Base-by-base conservation (phyloP, 1,139 yeast species). In the Sugiyamaella xylanicola region DNA sequence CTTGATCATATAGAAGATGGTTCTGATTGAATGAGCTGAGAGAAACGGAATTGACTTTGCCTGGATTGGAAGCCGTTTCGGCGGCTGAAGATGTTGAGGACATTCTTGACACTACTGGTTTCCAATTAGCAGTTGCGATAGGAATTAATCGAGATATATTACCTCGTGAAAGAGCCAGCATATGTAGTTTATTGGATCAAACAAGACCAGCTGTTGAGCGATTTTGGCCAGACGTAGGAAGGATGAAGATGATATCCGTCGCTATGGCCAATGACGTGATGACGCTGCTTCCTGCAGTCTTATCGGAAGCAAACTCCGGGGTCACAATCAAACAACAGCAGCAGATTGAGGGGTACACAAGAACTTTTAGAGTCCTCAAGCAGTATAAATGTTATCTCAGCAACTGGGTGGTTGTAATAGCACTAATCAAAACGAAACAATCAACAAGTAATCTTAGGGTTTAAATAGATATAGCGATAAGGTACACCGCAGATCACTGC, bases 1-100 rank as follows among this genome's bases (percentile, higher is more conserved):
- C 81, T 41, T 68, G 65, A 63, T 84, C 87, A 65, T 84, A 84
- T 5, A 76, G 66, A 4, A 70, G 61, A 61, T 84, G 87, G 69
- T 84, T 84, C 15, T 73, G 55, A 60, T 82, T 76, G 74, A 80
- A 84, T 0, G 86, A 77, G 39, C 53, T 50, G 13, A 59, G 56
- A 3, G 70, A 50, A 4, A 50, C 53, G 21, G 40, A 29, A 42
- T 50, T 50, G 25, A 50, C 50, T 17, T 17, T 7, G 8, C 15
- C 15, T 4, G 37, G 15, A 32, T 32, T 32, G 13, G 37, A 15
- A 4, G 16, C 17, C 20, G 21, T 42, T 22, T 32, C 8, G 3
- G 47, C 27, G 7, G 25, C 7, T 8, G 40, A 4, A 2, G 39
- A 17, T 13, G 48, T 16, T 16, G 39, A 27, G 9, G 48, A 44